Evolutionary conservation across 305 asterid genomes (phyloP), one percentile per base, ranked within the genome.

Genomic region (Fraxinus ornus): DNA sequence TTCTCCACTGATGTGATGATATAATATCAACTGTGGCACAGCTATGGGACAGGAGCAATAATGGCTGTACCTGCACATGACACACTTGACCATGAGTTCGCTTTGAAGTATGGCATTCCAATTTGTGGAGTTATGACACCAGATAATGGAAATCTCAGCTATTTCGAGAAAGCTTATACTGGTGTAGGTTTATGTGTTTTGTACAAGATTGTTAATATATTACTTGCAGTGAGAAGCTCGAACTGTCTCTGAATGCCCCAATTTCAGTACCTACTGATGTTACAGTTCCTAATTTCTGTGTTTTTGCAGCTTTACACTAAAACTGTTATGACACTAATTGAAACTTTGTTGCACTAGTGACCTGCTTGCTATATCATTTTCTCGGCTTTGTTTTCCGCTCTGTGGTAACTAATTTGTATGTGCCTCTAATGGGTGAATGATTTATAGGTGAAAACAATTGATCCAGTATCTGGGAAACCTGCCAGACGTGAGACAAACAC

Each of bases 401-500:
- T 82, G 10, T 84, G 78, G 68, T 8, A 81, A 62, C 71, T 62
- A 21, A 62, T 62, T 75, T 19, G 9, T 19, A 4, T 75, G 8
- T 75, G 62, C 33, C 62, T 70, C 36, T 75, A 66, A 76, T 84
- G 83, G 80, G 68, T 84, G 76, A 21, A 21, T 24, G 10, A 26
- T 82, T 83, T 86, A 87, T 62, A 94, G 99, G 97, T 96, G 24
- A 85, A 89, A 85, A 88, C 95, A 84, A 66, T 83, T 55, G 97
- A 96, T 86, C 91, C 91, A 73, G 70, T 77, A 74, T 89, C 98
- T 37, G 94, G 94, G 70, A 89, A 85, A 79, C 89, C 97, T 82
- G 97, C 97, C 79, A 83, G 82, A 81, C 97, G 99, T 39, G 98
- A 96, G 87, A 93, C 98, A n/a, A 96, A 91, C 88, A 96, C 99